Evolutionary conservation across 306 rosid species (phyloP), one percentile per base, ranked within the genome.

Genomic region (Ziziphus jujuba): DNA sequence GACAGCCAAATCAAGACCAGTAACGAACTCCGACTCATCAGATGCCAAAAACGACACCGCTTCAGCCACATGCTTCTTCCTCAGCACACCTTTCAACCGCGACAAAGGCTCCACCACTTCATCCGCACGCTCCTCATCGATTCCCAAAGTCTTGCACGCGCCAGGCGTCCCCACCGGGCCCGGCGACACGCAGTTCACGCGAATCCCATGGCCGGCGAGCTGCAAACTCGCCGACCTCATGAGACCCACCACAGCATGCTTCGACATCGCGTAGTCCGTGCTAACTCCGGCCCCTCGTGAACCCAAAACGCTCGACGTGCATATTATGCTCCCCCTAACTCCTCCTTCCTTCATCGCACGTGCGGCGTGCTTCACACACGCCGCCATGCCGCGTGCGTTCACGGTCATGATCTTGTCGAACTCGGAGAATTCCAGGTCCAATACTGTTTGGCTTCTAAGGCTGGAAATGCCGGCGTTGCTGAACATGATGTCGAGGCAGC

Each of bases 401-500:
- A 77, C 48, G 0, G 69, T 28, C 15, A 85, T 63, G 15, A 81
- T 3, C 14, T 4, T 35, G 48, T 81, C 78, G 8, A 40, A 50
- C 13, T 19, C 47, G 25, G 84, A 48, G 7, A 88, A 16, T 59
- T 88, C 75, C 1, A 85, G 69, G 11, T 79, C 87, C 16, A 71
- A 7, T 0, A 84, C 16, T 0, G 66, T 81, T 59, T 88, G 95
- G 0, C 68, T 43, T 15, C 73, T 52, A 5, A n/a, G 31, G 61
- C 85, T 75, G 2, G 44, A 0, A 2, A 80, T 38, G 3, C 89
- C 89, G 2, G 83, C 96, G 61, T 89, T 89, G 81, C 88, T 82
- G 69, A 89, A 86, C 88, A 84, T 82, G 48, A 89, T 57, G 76
- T 89, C 87, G 0, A 89, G 45, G 3, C 64, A 64, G 0, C 90